phyloP scores from a whole-genome alignment of 371 early-diverging fungal species.

The Choanephora cucurbitarum region DNA sequence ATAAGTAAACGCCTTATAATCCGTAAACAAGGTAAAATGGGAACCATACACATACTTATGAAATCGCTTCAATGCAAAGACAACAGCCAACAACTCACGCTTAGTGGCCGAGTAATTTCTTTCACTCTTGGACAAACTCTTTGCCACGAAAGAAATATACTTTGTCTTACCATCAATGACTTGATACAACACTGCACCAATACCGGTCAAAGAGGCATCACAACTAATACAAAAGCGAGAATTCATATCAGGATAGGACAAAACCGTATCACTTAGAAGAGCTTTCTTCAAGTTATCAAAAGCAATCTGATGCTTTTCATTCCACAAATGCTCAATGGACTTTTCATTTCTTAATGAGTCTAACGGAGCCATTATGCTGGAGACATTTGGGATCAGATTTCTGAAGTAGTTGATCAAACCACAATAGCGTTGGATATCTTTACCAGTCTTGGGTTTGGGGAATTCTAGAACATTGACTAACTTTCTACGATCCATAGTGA shows the following conservation, averaged over 20 bases:
- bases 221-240: slow-evolving; percentile 28
- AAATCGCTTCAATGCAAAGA: slow-evolving; percentile 18
- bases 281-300: slow-evolving; percentile 8
- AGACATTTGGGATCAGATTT: slow-evolving; percentile 12
- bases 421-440: slow-evolving; percentile 19
- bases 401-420: slow-evolving; percentile 29
- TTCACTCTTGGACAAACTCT: slow-evolving; percentile 4
- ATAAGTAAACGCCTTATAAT: slow-evolving; percentile 15
- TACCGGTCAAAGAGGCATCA: slow-evolving; percentile 37
- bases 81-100: slow-evolving; percentile 1
- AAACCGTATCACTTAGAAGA: background rate
- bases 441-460: slow-evolving; percentile 12
- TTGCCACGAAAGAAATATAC: background rate
- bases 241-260: slow-evolving; percentile 20
- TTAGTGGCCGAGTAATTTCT: background rate
- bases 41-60: slow-evolving; percentile 26
- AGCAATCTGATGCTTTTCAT: background rate
- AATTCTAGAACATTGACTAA: slow-evolving; percentile 16
- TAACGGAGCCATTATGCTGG: slow-evolving; percentile 19
- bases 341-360: slow-evolving; percentile 14
- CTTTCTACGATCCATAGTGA: no score
- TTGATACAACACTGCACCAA: slow-evolving; percentile 28
- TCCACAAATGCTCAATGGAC: background rate
- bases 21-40: slow-evolving; percentile 6
- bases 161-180: background rate